phyloP scores from a whole-genome alignment of 345 rosid species.

The Triadica sebifera region DNA sequence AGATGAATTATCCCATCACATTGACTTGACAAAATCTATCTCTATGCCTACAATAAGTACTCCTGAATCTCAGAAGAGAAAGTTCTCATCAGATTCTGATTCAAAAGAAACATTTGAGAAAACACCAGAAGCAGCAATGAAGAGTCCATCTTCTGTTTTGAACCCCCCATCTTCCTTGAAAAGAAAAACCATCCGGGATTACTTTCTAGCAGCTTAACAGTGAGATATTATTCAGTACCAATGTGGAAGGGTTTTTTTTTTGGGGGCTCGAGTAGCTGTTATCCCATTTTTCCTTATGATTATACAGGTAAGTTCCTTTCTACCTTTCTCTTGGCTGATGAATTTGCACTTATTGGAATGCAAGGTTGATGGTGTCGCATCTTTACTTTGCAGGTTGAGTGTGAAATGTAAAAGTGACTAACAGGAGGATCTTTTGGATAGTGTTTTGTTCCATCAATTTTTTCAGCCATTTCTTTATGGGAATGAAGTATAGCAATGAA shows the following conservation, averaged over 20 bases:
- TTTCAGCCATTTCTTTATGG: not conserved
- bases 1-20: slow-evolving; percentile 27
- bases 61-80: slow-evolving; percentile 54
- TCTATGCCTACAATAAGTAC: slow-evolving; percentile 37
- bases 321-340: not conserved
- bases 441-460: not conserved
- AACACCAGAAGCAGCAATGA: slow-evolving; percentile 51
- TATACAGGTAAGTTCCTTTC: not conserved
- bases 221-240: not conserved
- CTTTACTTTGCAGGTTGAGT: slow-evolving; percentile 7
- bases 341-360: not conserved
- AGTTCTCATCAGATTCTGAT: slow-evolving; percentile 24
- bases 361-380: not conserved
- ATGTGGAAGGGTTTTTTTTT: not conserved
- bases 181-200: slow-evolving; percentile 84
- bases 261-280: not conserved
- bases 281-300: not conserved
- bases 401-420: slow-evolving; percentile 6
- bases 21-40: slow-evolving; percentile 20
- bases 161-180: slow-evolving; percentile 81
- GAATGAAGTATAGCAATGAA: not conserved
- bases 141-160: slow-evolving; percentile 82
- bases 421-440: not conserved
- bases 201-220: slow-evolving; percentile 52
- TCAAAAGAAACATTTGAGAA: slow-evolving; percentile 37